Base-by-base conservation (phyloP, 1,284 basidiomycete species). In the Trichosporon sp. region DNA sequence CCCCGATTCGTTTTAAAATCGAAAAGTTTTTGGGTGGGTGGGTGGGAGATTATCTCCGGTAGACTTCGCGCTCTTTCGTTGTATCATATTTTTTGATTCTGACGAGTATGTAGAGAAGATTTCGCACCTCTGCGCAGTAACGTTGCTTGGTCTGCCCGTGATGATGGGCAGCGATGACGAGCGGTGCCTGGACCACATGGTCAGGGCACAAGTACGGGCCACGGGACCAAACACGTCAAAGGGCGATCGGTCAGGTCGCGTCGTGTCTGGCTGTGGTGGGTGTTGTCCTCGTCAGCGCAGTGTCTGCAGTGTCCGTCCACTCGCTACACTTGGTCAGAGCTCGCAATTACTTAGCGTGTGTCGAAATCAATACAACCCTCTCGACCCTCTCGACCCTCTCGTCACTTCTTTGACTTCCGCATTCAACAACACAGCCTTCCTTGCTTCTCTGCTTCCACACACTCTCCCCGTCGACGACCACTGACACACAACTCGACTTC, bases 161-260 rank as follows among this genome's bases (percentile, higher is more conserved):
- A 26, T 26, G 26, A 26, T 26, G 26, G 26, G 26, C 26, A 26
- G 26, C 2, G 26, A 26, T 26, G 26, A 26, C 26, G 26, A 26
- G 26, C 26, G 26, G 35, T 59, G 54, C 54, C 54, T 31, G 21
- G 8, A 14, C 59, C 59, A 63, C 32, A 31, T 63, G 32, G 59
- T 35, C 31, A 19, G 56, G 56, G 26, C 14, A 4, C 35, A 7
- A 35, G 16, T 5, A 16, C 59, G 16, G 16, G 35, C 35, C 35
- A 32, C 59, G 59, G 59, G 59, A 63, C 59, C 59, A 63, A 63
- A 63, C 59, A 63, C 31, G 31, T 35, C 31, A 16, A 16, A 11
- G 6, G 35, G 35, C 35, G 6, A 54, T 54, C 51, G 51, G 19
- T 26, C n/a, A 26, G 51, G 31, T 35, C 31, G 59, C 31, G 59